These are phyloP conservation scores for Candida verbasci DNA, from an alignment of 805 yeast species.

Conservation along the genomic window DNA sequence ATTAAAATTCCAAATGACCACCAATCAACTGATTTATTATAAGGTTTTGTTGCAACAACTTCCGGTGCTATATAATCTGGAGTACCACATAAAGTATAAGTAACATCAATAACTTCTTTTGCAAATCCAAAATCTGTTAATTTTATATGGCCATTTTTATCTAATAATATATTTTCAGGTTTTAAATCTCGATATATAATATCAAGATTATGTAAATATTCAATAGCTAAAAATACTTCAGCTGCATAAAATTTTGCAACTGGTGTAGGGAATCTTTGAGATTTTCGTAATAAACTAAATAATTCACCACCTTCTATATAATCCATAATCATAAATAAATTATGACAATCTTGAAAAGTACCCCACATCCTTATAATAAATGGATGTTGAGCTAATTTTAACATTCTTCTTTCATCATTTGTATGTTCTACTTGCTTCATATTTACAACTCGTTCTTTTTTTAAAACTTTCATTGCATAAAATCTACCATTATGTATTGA, in stretches of 20 bases:
- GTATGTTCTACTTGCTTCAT: constrained; percentile 65
- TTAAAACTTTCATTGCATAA: constrained; percentile 57
- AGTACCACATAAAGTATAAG: constrained; percentile 61
- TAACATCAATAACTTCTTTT: constrained; percentile 55
- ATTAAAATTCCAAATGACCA: constrained; percentile 61
- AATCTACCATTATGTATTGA: constrained; percentile 56
- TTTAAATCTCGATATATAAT: constrained; percentile 58
- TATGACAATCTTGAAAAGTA: constrained; percentile 55
- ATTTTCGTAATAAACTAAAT: constrained; percentile 51
- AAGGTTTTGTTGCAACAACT: constrained; percentile 60
- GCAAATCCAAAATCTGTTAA: constrained; percentile 63
- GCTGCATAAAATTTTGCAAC: constrained; percentile 64
- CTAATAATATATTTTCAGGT: constrained; percentile 57
- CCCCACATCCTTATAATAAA: constrained; percentile 64
- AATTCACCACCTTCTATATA: constrained; percentile 63
- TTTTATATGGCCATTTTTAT: constrained; percentile 57
- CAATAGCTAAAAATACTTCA: constrained; percentile 55
- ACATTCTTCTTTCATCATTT: constrained; percentile 58
- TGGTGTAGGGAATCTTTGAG: constrained; percentile 58
- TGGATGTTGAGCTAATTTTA: constrained; percentile 55
- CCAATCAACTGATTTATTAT: constrained; percentile 62
- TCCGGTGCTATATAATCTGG: constrained; percentile 66
- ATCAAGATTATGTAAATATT: constrained; percentile 55
- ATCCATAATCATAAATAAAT: constrained; percentile 61
- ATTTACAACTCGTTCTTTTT: constrained; percentile 53